Conservation (phyloP, 1,139 yeast genomes). For the Sugiyamaella paludigena region DNA sequence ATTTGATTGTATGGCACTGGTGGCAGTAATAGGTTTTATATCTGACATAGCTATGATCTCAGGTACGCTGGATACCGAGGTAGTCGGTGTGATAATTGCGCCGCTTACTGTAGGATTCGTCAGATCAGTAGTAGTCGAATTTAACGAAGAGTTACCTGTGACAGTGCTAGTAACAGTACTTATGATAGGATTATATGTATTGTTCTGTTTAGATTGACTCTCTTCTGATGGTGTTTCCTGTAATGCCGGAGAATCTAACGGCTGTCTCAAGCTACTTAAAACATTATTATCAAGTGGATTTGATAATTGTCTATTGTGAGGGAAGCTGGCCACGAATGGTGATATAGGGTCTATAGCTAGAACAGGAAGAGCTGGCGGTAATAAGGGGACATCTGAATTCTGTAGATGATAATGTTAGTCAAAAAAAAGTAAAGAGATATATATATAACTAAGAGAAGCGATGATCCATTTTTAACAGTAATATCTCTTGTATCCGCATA, state of each 20-base stretch:
- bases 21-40: no score
- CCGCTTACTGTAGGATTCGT: background rate
- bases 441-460: no score
- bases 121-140: constrained; percentile 10
- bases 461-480: no score
- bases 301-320: background rate
- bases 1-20: no score
- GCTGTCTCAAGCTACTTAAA: no score
- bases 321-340: constrained; percentile 4
- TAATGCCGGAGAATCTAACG: no score
- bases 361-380: background rate
- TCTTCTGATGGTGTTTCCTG: no score
- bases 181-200: no score
- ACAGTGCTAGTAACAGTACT: no score
- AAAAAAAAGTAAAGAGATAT: background rate
- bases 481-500: no score
- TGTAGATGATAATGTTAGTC: background rate
- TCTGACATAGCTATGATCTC: background rate
- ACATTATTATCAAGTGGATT: background rate
- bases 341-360: constrained; percentile 3
- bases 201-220: no score
- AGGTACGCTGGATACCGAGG: constrained; percentile 8
- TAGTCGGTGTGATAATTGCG: background rate
- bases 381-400: background rate
- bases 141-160: background rate